Conservation (phyloP, 495 filamentous ascomycete genomes). For the Penicillium parvum region DNA sequence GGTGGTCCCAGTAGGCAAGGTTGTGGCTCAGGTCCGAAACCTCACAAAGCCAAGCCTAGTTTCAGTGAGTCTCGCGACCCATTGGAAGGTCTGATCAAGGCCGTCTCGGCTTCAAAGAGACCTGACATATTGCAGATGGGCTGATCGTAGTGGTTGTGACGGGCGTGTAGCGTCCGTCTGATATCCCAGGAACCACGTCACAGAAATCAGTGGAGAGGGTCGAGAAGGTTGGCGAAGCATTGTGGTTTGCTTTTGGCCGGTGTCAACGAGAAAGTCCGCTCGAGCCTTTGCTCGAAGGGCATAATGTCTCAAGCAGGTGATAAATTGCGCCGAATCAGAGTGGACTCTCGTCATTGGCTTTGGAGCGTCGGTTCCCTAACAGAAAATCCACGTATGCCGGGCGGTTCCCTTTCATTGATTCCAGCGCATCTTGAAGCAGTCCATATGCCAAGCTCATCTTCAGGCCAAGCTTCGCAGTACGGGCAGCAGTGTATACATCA, state of each 20-base stretch:
- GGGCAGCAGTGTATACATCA: conserved; percentile 73
- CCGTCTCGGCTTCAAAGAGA: too few relatives aligned
- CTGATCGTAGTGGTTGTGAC: too few relatives aligned
- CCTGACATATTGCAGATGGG: too few relatives aligned
- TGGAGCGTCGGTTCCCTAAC: conserved; percentile 35
- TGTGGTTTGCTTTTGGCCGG: too few relatives aligned
- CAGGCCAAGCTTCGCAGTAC: conserved; percentile 76
- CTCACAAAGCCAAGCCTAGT: background rate
- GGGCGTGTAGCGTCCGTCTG: too few relatives aligned
- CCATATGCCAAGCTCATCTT: conserved; percentile 76
- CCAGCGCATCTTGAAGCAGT: conserved; percentile 68
- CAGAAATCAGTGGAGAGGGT: too few relatives aligned
- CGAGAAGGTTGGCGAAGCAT: too few relatives aligned
- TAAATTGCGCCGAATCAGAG: conserved; percentile 13
- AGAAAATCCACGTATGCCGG: conserved; percentile 70
- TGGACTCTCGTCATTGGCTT: conserved; percentile 7
- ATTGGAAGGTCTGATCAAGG: too few relatives aligned
- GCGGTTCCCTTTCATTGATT: conserved; percentile 58
- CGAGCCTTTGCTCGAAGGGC: background rate
- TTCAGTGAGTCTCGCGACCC: too few relatives aligned
- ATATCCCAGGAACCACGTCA: too few relatives aligned
- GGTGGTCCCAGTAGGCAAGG: background rate
- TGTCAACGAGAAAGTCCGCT: background rate
- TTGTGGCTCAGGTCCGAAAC: too few relatives aligned
- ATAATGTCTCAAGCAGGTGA: background rate